Base-by-base conservation (phyloP, 164 flowering plant genomes). In the Magnolia kwangsiensis region DNA sequence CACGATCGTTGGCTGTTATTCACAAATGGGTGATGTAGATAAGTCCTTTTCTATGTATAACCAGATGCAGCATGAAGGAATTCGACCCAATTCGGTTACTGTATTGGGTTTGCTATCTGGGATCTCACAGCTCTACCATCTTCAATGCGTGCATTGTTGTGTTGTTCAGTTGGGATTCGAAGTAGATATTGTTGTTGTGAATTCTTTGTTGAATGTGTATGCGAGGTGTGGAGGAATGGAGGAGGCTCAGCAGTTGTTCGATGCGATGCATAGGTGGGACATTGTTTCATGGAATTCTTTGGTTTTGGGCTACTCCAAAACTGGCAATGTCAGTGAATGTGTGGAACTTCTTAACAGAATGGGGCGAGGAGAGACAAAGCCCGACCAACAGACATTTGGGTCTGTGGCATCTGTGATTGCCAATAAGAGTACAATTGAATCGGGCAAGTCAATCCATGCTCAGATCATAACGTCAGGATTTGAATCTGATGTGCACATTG, bases 201-300 rank as follows among this genome's bases (percentile, higher is more conserved):
- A 92, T 79, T 92, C 88, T 72, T 45, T 95, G 75, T 71, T 95
- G 75, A 87, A 86, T 82, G 83, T 83, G 75, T 91, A 91, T 81
- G 84, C 88, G 37, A 88, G 80, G 75, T 89, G 91, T 73, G 88
- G 92, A 72, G 78, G 85, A 9, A 77, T 87, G 20, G 86, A 86
- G 51, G 82, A 74, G 77, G 95, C 92, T 27, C 73, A 81, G 79
- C 24, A 58, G 0, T 78, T 92, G 81, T 92, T 95, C 76, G 86
- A 92, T 18, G 74, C 45, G 7, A 89, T 89, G 90, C 78, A 66
- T 63, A 50, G 27, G 45, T 85, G 83, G 79, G 96, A 92, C 80
- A 72, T 84, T 50, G 85, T 94, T 75, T 88, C 98, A 0, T 94
- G 97, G 98, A 92, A 92, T 85, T 85, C 95, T 9, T 73, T 95